Base-by-base conservation (phyloP, 2,329 filamentous ascomycete species). In the Ceratocystis diversiconidia region DNA sequence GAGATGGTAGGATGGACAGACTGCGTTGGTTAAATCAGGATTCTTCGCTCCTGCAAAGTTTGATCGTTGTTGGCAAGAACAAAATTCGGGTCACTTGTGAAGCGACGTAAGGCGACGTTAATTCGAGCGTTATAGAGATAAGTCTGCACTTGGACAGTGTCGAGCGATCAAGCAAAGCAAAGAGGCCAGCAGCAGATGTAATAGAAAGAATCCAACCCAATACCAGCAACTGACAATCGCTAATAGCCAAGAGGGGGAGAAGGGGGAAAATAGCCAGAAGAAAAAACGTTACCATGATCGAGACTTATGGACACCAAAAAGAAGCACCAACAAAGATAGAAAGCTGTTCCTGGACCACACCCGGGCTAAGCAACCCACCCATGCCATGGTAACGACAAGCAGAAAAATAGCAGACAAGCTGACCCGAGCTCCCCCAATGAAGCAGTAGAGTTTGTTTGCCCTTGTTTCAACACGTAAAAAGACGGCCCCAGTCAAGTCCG, bases 401-500 rank as follows among this genome's bases (percentile, higher is more conserved):
- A 66, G 36, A 15, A 48, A 60, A 63, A 63, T 41, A 50, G 36
- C 61, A 66, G 46, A 15, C 28, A 50, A 63, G 61, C 30, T 48
- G 59, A 65, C 61, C 64, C 64, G 59, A 65, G 64, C 59, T 65
- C 64, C 57, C 43, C 46, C 32, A 36, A 62, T 44, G 57, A 48
- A 59, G 22, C 52, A 62, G 3, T 36, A 44, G 30, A 55, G 30
- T 57, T 43, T 62, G 59, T 50, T 60, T 62, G 64, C 61, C 65
- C 65, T 66, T 64, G 65, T 66, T 66, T 66, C 65, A 66, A 62
- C 65, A 63, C 61, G 32, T 66, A 48, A 62, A 61, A 28, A 52
- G 30, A 28, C 64, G 36, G 48, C 61, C 60, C 28, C 61, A 48
- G 43, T 62, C 61, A 46, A 63, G 64, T 46, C 65, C 48, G 52